Evolutionary conservation across 139 green algal genomes (phyloP), one percentile per base, ranked within the genome.

Genomic region (Chlorella vulgaris): DNA sequence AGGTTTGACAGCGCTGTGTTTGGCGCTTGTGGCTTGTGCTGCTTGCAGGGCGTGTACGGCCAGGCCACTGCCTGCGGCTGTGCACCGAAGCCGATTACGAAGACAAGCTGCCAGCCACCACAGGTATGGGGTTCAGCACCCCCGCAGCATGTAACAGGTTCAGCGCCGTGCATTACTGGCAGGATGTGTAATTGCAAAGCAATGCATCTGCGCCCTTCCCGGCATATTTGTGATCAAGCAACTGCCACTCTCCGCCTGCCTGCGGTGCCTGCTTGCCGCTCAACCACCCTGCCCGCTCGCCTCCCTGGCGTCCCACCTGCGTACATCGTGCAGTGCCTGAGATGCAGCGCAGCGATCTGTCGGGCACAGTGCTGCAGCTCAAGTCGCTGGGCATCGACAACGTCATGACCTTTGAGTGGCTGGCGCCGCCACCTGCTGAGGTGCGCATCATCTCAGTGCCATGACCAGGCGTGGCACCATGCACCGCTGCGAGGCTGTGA

Each of bases 341-440:
- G 92, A 98, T 99, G 83, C 97, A 99, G 91, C 87, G 97, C 65
- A 97, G 93, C 74, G 98, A 98, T 88, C 89, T 98, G 47, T 80
- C 84, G 7, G 74, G 81, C 26, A 90, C 93, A 69, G 87, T 98
- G 76, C 87, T 98, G 86, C 90, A 93, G 81, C 84, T 95, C 33
- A 85, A 93, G 10, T 90, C 90, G 4, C 87, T 98, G 77, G 95
- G 95, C 42, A 93, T 99, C 21, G 91, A 99, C 85, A 95, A 99
- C 89, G 88, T 99, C 74, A 88, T 98, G 81, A 87, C 94, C 21
- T 99, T 99, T 84, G 92, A 94, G 74, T 99, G 98, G 91, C 98
- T 99, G 94, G 93, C 96, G 86, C 92, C 94, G 0, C 91, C 91
- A 19, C 88, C 89, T 3, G 36, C 84, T 3, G 84, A 85, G 50